These are phyloP conservation scores for Wallacemonas sp. DNA, from an alignment of 208 protist species.

Conservation along the genomic window DNA sequence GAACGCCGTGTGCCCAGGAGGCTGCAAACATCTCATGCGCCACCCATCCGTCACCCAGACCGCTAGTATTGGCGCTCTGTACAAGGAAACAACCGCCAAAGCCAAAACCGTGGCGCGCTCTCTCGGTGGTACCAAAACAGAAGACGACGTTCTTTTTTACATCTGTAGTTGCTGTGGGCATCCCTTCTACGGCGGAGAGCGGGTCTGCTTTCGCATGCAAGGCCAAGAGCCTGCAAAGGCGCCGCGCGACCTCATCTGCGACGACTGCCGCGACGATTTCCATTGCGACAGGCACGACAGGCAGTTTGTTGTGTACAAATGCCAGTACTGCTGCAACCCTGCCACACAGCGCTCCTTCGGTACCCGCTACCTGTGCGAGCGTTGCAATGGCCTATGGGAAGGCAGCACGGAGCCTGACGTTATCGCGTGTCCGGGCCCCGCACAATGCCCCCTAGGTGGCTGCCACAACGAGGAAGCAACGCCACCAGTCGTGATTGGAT, in stretches of 20 bases:
- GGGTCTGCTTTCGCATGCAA: slow-evolving; percentile 69
- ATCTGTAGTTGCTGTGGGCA: slow-evolving; percentile 57
- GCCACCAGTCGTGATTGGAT: slow-evolving; percentile 33
- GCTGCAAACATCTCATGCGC: slow-evolving; percentile 73
- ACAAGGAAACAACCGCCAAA: slow-evolving; percentile 26
- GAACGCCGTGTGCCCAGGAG: slow-evolving; percentile 74
- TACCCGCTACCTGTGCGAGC: slow-evolving; percentile 79
- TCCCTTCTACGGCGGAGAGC: slow-evolving; percentile 79
- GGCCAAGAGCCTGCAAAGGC: slow-evolving; percentile 56
- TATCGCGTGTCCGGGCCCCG: slow-evolving; percentile 53
- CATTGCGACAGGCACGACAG: slow-evolving; percentile 34
- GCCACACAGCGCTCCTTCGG: slow-evolving; percentile 83
- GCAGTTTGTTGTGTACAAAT: slow-evolving; percentile 77
- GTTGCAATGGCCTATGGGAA: slow-evolving; percentile 59
- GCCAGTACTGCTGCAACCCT: slow-evolving; percentile 87
- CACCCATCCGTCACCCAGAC: slow-evolving; percentile 54
- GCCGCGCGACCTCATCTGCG: slow-evolving; percentile 66
- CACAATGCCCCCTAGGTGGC: slow-evolving; percentile 53
- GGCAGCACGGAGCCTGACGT: slow-evolving; percentile 48
- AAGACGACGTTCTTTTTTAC: slow-evolving; percentile 82
- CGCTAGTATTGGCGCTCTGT: slow-evolving; percentile 36
- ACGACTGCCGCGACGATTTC: slow-evolving; percentile 61
- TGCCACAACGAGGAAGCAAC: slow-evolving; percentile 20
- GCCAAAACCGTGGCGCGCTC: slow-evolving; percentile 18
- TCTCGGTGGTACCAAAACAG: slow-evolving; percentile 33